Base-by-base conservation (phyloP, 1,284 basidiomycete species). In the Rhodotorula mucilaginosa region DNA sequence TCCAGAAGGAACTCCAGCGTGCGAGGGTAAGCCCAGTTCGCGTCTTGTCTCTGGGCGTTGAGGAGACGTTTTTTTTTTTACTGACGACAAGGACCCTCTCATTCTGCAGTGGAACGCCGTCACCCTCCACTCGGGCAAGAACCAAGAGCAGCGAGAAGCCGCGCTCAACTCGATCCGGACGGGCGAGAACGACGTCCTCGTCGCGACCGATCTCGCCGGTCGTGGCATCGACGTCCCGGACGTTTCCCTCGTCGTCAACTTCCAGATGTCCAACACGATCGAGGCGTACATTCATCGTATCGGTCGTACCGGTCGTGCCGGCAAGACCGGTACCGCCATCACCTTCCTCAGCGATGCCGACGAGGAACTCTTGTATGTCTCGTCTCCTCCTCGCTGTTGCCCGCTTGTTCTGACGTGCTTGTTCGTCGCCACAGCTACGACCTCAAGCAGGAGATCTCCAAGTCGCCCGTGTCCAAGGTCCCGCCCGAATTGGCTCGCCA, bases 201-300 rank as follows among this genome's bases (percentile, higher is more conserved):
- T 99, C 47, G 97, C 97, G 0, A 99, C 96, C 23, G 97, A 99
- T 82, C 85, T 99, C 66, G 96, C 97, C 31, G 96, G 97, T 64
- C 90, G 96, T 80, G 96, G 96, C 87, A 98, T 99, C 81, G 97
- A 99, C 83, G 93, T 99, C 6, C 91, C 93, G 74, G 92, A 99
- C 81, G 95, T 98, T 71, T 91, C 89, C 68, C 84, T 97, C 67
- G 96, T 99, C 75, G 88, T 98, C 85, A 99, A 99, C 82, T 99
- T 89, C 85, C 92, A 96, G 82, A 98, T 99, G 93, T 88, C 93
- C 16, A 89, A 88, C 78, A 91, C 90, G 44, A 98, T 99, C 81
- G 96, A 99, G 81, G 92, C 90, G 64, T 98, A 98, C 80, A 91
- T 97, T 66, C 96, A 99, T 83, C 89, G 97, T 81, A 97, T 99